Base-by-base conservation (phyloP, 2,329 filamentous ascomycete genomes). In the Colletotrichum orchidophilum region DNA sequence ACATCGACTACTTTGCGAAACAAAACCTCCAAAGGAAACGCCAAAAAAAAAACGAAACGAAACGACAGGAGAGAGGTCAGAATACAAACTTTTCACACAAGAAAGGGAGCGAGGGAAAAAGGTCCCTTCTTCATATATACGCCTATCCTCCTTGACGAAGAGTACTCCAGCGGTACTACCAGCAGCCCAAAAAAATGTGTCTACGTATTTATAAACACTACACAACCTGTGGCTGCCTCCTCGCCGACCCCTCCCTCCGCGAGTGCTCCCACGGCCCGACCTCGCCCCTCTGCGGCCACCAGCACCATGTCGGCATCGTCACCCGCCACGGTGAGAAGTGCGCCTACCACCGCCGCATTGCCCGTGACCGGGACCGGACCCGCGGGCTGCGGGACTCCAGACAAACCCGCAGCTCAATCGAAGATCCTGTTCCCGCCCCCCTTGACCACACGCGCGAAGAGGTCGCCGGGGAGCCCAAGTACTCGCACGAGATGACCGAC, bases 191-290 rank as follows among this genome's bases (percentile, higher is more conserved):
- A 57, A 67, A 35, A 42, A 72, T 72, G 70, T 72, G 70, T 31
- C 33, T 55, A 27, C 49, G 52, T 29, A 12, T 66, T 29, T 72
- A 71, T 55, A 26, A 29, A 21, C 42, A 71, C 57, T 72, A 61
- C 70, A 52, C 29, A 7, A 18, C 2, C 31, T 72, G 70, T 31
- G 57, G 50, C 39, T 71, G 70, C 33, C 42, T 66, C 39, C 54
- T 72, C 42, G 59, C n/a, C 13, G 6, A 18, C n/a, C n/a, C 18
- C 8, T 33, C 39, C 50, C 35, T 65, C 52, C 21, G 35, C 29
- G 21, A 65, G 31, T 72, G 70, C 58, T 15, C 26, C 3, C 21
- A 63, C 8, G 70, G 66, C 26, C 49, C 55, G 4, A 27, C 27
- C 31, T 71, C 61, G 5, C 27, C 26, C 42, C n/a, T 24, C 31